These are phyloP conservation scores for Lizanozyma gosingica DNA, from an alignment of 1,139 yeast species.

Conservation along the genomic window DNA sequence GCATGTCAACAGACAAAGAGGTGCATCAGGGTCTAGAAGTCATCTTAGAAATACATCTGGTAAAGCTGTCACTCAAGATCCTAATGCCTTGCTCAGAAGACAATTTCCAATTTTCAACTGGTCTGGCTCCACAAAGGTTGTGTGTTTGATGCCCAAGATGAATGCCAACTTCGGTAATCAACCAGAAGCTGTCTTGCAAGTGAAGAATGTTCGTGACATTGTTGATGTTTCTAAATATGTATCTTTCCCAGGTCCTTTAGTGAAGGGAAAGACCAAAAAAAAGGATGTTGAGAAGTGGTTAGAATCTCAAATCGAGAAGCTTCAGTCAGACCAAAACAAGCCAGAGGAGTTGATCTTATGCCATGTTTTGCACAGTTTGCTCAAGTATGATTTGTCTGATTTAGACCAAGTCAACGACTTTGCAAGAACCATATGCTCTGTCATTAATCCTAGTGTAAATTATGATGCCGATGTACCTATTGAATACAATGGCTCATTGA, in stretches of 20 bases:
- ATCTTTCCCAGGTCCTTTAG: constrained; percentile 57
- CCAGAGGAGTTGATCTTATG: constrained; percentile 16
- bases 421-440: constrained; percentile 17
- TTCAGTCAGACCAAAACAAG: constrained; percentile 4
- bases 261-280: constrained; percentile 45
- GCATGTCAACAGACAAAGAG: constrained; percentile 4
- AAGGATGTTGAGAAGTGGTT: constrained; percentile 63
- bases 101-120: constrained; percentile 79
- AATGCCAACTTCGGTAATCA: constrained; percentile 9
- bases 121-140: constrained; percentile 27
- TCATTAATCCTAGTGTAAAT: constrained; percentile 29
- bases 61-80: constrained; percentile 15
- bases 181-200: constrained; percentile 10
- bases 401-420: constrained; percentile 14
- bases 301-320: constrained; percentile 15
- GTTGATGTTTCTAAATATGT: constrained; percentile 3
- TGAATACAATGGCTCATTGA: constrained; percentile 11
- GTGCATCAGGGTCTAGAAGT: constrained; percentile 14
- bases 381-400: constrained; percentile 11
- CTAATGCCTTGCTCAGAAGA: constrained; percentile 32
- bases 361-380: constrained; percentile 15
- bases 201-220: constrained; percentile 12
- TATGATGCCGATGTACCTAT: constrained; percentile 13
- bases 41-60: neutral
- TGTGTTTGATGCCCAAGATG: constrained; percentile 19